Evolutionary conservation across 495 filamentous ascomycete genomes (phyloP).

Genomic region (Paragyromitra xinjiangensis): DNA sequence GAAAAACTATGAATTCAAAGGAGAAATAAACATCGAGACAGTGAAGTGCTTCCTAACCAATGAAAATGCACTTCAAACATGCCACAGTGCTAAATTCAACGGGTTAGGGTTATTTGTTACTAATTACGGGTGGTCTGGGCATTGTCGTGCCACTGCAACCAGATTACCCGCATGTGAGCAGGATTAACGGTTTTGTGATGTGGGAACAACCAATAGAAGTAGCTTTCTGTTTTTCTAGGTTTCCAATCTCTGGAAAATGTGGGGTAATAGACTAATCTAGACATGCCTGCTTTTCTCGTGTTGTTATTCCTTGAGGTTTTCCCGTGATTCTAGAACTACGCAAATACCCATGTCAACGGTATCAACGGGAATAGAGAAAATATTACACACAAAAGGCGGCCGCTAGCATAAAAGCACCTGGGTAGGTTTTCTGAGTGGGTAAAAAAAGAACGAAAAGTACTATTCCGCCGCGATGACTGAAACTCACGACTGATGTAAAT

Average conservation of each 20-base stretch:
- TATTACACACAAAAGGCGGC: slow-evolving; percentile 24
- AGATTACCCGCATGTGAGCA: slow-evolving; percentile 17
- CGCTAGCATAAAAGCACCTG: slow-evolving; percentile 23
- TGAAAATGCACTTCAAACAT: slow-evolving; percentile 14
- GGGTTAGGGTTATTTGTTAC: slow-evolving; percentile 50
- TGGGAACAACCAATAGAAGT: slow-evolving; percentile 33
- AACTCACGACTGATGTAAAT: background rate
- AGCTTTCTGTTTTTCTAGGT: background rate
- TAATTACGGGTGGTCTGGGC: slow-evolving; percentile 33
- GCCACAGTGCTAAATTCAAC: slow-evolving; percentile 15
- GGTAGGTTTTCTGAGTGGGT: background rate
- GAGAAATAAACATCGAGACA: background rate
- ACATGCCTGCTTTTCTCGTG: slow-evolving; percentile 6
- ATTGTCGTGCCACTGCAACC: slow-evolving; percentile 15
- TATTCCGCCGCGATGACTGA: slow-evolving; percentile 2
- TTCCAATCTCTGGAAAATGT: slow-evolving; percentile 18
- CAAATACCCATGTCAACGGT: slow-evolving; percentile 16
- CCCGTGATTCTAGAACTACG: slow-evolving; percentile 47
- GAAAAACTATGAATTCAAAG: background rate
- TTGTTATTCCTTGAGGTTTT: slow-evolving; percentile 25
- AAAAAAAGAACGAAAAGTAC: background rate
- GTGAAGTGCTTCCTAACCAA: slow-evolving; percentile 34
- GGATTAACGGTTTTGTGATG: slow-evolving; percentile 39
- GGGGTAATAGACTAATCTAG: slow-evolving; percentile 39
- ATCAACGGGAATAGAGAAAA: slow-evolving; percentile 21